These are phyloP conservation scores for Globisporangium megalacanthum DNA, from an alignment of 352 stramenopile genomes.

Conservation along the genomic window DNA sequence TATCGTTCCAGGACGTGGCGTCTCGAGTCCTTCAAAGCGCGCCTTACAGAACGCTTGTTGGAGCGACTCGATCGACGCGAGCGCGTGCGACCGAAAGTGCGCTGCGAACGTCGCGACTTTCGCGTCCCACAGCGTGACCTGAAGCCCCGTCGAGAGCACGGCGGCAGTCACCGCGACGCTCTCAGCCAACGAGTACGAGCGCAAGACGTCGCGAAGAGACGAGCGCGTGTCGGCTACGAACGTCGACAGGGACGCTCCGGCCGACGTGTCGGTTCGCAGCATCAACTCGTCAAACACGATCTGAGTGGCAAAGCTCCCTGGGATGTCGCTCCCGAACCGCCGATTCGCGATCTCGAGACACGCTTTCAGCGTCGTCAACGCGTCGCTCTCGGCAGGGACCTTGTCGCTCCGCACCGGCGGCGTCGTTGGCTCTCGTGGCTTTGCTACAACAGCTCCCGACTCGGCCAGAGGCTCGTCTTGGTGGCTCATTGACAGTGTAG, in stretches of 20 bases:
- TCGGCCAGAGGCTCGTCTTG: background rate
- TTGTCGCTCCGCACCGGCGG: background rate
- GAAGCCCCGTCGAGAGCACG: slow-evolving; percentile 15
- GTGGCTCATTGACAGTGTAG: background rate
- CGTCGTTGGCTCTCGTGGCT: background rate
- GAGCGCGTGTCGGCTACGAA: background rate
- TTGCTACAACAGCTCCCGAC: no score
- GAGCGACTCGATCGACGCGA: background rate
- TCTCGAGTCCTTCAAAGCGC: slow-evolving; percentile 1
- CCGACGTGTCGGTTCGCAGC: slow-evolving; percentile 13
- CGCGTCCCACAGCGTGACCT: slow-evolving; percentile 18
- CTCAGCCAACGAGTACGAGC: slow-evolving; percentile 4
- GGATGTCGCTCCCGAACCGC: background rate
- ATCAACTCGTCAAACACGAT: slow-evolving; percentile 22
- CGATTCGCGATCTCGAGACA: background rate
- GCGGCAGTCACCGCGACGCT: slow-evolving; percentile 4
- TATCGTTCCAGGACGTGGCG: background rate
- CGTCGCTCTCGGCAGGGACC: background rate
- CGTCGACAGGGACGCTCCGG: background rate
- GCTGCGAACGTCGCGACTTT: slow-evolving; percentile 12
- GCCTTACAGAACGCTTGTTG: background rate
- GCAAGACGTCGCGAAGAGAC: slow-evolving; percentile 2
- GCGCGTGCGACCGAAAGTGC: slow-evolving; percentile 8
- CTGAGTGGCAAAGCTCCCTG: slow-evolving; percentile 2
- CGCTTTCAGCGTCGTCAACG: background rate